Base-by-base conservation (phyloP, 225 moss, liverwort and hornwort genomes). In the Straminergon stramineum region DNA sequence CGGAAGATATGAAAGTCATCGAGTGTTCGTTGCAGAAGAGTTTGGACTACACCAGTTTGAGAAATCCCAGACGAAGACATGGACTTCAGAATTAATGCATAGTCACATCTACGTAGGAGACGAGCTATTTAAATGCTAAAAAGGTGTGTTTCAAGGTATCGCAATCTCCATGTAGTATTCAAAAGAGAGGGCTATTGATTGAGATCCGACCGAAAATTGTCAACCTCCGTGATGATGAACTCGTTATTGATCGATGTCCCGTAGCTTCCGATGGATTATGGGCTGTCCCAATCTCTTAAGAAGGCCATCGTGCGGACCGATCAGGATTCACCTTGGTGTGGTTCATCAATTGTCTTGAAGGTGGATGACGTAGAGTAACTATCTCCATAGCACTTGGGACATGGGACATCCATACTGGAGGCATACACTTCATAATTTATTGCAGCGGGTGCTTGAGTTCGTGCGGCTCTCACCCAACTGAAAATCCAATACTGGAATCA, bases 391-490 rank as follows among this genome's bases (percentile, higher is more conserved):
- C n/a, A n/a, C 23, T 14, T 4, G 0, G 70, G 70, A 2, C 70
- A 23, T 4, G 23, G 39, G 7, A 24, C n/a, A n/a, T n/a, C n/a
- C n/a, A n/a, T 16, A 69, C 75, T 63, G 81, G 70, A 81, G 87
- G 87, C 11, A 81, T 88, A 86, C 89, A 86, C 90, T 90, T 91
- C 88, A 89, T 88, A 82, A 88, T 90, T 85, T 92, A 85, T 90
- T 88, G 34, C 79, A 85, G 81, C 68, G 87, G 89, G 85, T 90
- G 2, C 90, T 90, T 63, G 92, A 88, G 90, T 92, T 63, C 88
- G 88, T 82, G 85, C 85, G 76, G 41, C 26, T 5, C 26, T 4
- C 15, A 24, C 3, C 5, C 9, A 27, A 27, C 16, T 71, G 3
- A 13, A 43, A 71, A 27, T 13, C 20, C 20, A 32, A 52, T 17